These are phyloP conservation scores for Gaillardinia entomophila DNA, from an alignment of 805 yeast species.

Conservation along the genomic window DNA sequence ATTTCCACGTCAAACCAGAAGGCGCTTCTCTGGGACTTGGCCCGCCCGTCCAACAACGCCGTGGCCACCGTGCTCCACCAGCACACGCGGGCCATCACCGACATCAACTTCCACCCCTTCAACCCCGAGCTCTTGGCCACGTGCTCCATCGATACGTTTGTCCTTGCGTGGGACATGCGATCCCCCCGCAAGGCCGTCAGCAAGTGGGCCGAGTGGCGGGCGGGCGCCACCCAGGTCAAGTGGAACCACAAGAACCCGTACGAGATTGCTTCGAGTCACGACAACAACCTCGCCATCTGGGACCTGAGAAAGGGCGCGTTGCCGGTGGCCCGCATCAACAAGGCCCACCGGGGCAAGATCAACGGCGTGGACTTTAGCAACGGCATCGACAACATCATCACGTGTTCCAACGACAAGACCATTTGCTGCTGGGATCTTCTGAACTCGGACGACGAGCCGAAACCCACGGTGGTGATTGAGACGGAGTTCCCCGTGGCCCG, in stretches of 20 bases:
- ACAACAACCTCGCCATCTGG: conserved; percentile 77
- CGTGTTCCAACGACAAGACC: conserved; percentile 82
- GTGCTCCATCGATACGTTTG: conserved; percentile 85
- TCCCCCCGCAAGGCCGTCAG: conserved; percentile 67
- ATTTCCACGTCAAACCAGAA: conserved; percentile 93
- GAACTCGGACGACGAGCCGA: conserved; percentile 1
- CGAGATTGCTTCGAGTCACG: conserved; percentile 82
- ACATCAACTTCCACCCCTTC: conserved; percentile 84
- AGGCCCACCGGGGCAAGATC: conserved; percentile 80
- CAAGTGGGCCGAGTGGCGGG: conserved; percentile 89
- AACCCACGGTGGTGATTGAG: conserved; percentile 52
- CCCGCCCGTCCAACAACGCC: conserved; percentile 63
- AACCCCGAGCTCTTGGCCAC: conserved; percentile 88
- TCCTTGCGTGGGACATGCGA: conserved; percentile 87
- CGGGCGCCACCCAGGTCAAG: conserved; percentile 91
- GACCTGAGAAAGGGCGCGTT: conserved; percentile 77
- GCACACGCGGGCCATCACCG: conserved; percentile 91
- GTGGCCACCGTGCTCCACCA: conserved; percentile 84
- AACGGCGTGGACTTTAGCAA: conserved; percentile 85
- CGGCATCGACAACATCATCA: conserved; percentile 53
- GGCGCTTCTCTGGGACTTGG: conserved; percentile 90
- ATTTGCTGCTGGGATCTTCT: conserved; percentile 4
- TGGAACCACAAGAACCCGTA: conserved; percentile 80
- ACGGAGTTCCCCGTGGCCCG: conserved; percentile 86
- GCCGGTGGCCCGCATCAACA: conserved; percentile 56